phyloP scores from a whole-genome alignment of 2,329 filamentous ascomycete genomes.

The Cercospora citrullina region DNA sequence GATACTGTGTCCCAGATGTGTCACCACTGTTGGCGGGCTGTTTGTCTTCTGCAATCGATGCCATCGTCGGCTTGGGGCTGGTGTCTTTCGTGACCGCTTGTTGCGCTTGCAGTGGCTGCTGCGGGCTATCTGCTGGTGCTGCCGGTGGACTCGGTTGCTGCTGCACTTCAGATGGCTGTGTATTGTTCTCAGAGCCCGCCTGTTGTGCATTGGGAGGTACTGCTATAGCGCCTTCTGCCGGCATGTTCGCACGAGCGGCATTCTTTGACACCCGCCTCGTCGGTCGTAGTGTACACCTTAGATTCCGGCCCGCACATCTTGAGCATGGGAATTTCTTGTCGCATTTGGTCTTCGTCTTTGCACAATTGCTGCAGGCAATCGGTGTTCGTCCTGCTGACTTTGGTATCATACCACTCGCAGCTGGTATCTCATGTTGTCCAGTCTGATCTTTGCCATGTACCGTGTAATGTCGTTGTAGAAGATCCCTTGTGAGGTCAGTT shows the following conservation, averaged over 20 bases:
- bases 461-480: conserved; percentile 54
- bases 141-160: conserved; percentile 16
- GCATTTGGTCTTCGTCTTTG: conserved; percentile 57
- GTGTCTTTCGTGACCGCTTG: conserved; percentile 39
- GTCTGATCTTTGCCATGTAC: conserved; percentile 54
- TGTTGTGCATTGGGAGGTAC: conserved; percentile 30
- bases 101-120: conserved; percentile 31
- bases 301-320: conserved; percentile 52
- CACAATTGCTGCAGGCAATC: conserved; percentile 56
- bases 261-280: conserved; percentile 52
- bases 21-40: conserved; percentile 33
- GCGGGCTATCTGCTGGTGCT: conserved; percentile 34
- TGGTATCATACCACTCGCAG: conserved; percentile 52
- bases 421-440: conserved; percentile 50
- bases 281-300: conserved; percentile 51
- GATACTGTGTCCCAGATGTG: conserved; percentile 42
- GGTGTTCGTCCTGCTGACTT: conserved; percentile 55
- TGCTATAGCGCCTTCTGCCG: conserved; percentile 33
- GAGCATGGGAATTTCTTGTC: conserved; percentile 58
- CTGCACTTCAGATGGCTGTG: conserved; percentile 16
- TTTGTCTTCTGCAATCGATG: conserved; percentile 36
- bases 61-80: conserved; percentile 32
- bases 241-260: conserved; percentile 39
- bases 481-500: conserved; percentile 42
- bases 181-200: conserved; percentile 23